Evolutionary conservation across 352 stramenopile species (phyloP), one percentile per base, ranked within the genome.

Genomic region (Pythium sp.): DNA sequence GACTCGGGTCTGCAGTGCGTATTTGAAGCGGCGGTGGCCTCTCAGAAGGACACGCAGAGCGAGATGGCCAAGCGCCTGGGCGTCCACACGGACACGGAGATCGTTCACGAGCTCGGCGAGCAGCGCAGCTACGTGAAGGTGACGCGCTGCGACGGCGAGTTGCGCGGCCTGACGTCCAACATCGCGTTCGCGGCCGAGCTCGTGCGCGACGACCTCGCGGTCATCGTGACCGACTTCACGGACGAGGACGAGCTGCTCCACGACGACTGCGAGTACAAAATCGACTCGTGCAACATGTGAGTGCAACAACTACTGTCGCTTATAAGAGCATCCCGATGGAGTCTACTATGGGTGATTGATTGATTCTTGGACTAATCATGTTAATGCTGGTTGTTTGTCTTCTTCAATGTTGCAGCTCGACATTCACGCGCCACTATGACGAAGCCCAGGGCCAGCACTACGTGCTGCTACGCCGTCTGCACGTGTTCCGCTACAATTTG

Each of bases 401-500:
- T 32, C 30, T 32, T 32, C 30, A 32, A 32, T 32, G 0, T n/a
- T 3, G 41, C 41, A 49, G 41, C 5, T 49, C 41, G 1, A 49
- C 41, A 5, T 49, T 49, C 41, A 49, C 41, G 41, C 41, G 4
- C 41, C 41, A 49, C 15, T 22, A 22, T 15, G 41, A 49, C 15
- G 41, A 49, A 49, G 41, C 41, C 41, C 41, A 49, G 41, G 5
- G 9, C 41, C 41, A 49, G 5, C 15, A 49, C 41, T 49, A 20
- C 15, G 41, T 49, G 41, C 15, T 49, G 15, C 41, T 49, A 15
- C 41, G 41, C 18, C 68, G 75, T 24, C 66, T 87, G 26, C 69
- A 75, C 8, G 77, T 76, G 64, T 64, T 78, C 61, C 79, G 79
- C 22, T 87, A 85, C 68, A 87, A 83, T 36, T 58, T 87, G 58